Conservation (phyloP, 208 protist genomes). For the Strigomonas culicis region DNA sequence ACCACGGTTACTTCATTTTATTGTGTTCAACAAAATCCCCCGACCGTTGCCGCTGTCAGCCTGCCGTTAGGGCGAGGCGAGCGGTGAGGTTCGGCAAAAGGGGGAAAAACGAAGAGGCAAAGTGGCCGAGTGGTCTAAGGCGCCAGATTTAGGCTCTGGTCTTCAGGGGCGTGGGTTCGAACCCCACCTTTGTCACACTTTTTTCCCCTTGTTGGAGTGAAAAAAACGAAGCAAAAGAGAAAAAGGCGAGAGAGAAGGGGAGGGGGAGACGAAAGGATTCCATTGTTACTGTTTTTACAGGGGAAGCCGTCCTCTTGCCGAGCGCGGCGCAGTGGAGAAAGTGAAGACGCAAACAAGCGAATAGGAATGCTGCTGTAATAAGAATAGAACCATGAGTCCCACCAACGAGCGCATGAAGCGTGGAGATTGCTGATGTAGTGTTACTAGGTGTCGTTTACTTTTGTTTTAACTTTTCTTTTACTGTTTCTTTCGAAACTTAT, state of each 20-base stretch:
- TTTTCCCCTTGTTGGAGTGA: slow-evolving; percentile 6
- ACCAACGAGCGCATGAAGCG: too few relatives aligned
- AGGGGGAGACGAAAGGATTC: too few relatives aligned
- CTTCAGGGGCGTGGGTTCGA: slow-evolving; percentile 72
- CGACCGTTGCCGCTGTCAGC: background rate
- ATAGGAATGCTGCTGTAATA: too few relatives aligned
- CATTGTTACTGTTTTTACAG: too few relatives aligned
- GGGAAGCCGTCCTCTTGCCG: too few relatives aligned
- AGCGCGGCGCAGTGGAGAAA: too few relatives aligned
- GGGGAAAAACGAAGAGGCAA: slow-evolving; percentile 19
- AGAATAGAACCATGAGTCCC: background rate
- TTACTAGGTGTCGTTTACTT: background rate
- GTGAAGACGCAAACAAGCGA: too few relatives aligned
- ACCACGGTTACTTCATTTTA: too few relatives aligned
- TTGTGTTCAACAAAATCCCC: background rate
- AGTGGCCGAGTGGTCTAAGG: slow-evolving; percentile 57
- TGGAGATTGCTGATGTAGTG: too few relatives aligned
- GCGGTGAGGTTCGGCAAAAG: too few relatives aligned
- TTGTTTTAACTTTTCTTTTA: background rate
- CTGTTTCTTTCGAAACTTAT: background rate
- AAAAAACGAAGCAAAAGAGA: background rate
- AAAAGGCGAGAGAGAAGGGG: background rate
- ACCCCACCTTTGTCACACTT: slow-evolving; percentile 54
- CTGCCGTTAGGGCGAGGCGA: background rate
- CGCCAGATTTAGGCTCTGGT: slow-evolving; percentile 79